Evolutionary conservation across 2,329 filamentous ascomycete genomes (phyloP).

Genomic region (Didymosphaeria variabile): DNA sequence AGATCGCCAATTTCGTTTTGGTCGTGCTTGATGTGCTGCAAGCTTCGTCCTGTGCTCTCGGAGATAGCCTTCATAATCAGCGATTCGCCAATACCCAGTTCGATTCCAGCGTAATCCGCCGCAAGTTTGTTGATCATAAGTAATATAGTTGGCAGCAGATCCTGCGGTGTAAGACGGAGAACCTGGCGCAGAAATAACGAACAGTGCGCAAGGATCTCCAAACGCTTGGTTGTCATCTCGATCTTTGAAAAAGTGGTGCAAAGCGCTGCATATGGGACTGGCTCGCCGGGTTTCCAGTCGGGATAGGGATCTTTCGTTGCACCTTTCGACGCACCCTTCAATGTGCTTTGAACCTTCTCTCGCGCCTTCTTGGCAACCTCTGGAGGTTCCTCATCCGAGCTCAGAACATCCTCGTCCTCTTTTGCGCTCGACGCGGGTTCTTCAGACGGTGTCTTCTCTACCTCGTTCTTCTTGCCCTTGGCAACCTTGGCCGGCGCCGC

Average conservation of each 20-base stretch:
- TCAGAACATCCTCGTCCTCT: slow-evolving; percentile 55
- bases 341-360: slow-evolving; percentile 79
- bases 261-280: slow-evolving; percentile 92
- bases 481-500: slow-evolving; percentile 24
- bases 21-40: slow-evolving; percentile 91
- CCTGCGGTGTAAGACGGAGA: slow-evolving; percentile 85
- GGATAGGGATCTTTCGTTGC: slow-evolving; percentile 84
- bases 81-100: slow-evolving; percentile 97
- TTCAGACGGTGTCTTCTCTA: slow-evolving; percentile 35
- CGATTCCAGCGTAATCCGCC: slow-evolving; percentile 94
- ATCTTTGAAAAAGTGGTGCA: slow-evolving; percentile 95
- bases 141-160: slow-evolving; percentile 86
- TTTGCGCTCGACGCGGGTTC: slow-evolving; percentile 36
- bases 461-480: slow-evolving; percentile 30
- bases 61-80: slow-evolving; percentile 99
- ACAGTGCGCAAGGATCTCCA: slow-evolving; percentile 89
- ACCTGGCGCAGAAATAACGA: slow-evolving; percentile 92
- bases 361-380: slow-evolving; percentile 77
- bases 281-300: slow-evolving; percentile 88
- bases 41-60: slow-evolving; percentile 87
- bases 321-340: slow-evolving; percentile 60
- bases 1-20: slow-evolving; percentile 97
- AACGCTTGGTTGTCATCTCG: slow-evolving; percentile 90
- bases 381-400: slow-evolving; percentile 72
- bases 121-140: slow-evolving; percentile 99